These are phyloP conservation scores for Tetraselmis chui DNA, from an alignment of 139 green algal species.

Conservation along the genomic window DNA sequence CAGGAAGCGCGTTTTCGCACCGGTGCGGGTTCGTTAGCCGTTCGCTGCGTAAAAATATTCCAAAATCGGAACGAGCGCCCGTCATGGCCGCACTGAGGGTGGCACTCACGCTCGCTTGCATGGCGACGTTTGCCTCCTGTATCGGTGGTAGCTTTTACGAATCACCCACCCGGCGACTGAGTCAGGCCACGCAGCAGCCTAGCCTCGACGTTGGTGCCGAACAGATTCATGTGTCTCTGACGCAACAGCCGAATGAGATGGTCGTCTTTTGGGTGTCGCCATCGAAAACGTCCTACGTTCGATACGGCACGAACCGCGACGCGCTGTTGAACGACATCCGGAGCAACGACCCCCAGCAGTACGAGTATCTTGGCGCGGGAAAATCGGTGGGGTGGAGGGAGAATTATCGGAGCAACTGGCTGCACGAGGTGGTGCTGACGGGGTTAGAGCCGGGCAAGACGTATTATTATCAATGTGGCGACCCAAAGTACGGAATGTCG, in stretches of 20 bases:
- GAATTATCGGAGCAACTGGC: not conserved
- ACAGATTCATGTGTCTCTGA: not conserved
- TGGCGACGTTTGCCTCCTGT: too few species aligned
- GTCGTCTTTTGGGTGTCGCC: not conserved
- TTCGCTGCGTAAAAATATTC: too few species aligned
- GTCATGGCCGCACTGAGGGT: too few species aligned
- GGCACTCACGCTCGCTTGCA: too few species aligned
- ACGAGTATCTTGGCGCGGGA: not conserved
- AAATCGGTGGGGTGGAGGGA: not conserved
- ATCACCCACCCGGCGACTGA: not conserved
- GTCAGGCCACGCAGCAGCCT: not conserved
- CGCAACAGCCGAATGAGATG: not conserved
- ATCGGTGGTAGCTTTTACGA: too few species aligned
- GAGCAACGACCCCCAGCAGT: not conserved
- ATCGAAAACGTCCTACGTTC: not conserved
- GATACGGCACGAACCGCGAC: not conserved
- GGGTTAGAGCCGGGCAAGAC: not conserved
- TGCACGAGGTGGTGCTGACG: not conserved
- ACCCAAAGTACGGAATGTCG: not conserved
- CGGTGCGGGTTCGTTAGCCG: too few species aligned
- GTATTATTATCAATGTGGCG: not conserved
- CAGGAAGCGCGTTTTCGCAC: too few species aligned
- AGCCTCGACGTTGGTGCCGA: not conserved
- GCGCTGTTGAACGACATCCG: not conserved
- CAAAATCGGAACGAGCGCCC: too few species aligned